Base-by-base conservation (phyloP, 345 rosid genomes). In the Boechera retrofracta region DNA sequence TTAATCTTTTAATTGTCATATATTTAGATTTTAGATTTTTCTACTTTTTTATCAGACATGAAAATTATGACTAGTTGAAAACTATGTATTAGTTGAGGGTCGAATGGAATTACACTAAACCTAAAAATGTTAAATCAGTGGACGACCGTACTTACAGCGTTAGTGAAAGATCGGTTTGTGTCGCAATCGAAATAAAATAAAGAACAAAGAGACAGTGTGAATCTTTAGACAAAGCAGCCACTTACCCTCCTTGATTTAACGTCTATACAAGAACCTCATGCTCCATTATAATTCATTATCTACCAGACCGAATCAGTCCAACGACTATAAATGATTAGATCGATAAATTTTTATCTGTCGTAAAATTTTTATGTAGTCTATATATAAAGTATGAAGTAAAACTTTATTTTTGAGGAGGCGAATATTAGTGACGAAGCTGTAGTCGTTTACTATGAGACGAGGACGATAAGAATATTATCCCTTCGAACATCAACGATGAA, bases 221-320 rank as follows among this genome's bases (percentile, higher is more conserved):
- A 77, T 77, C 80, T 77, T 77, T 69, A 77, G 57, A 77, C 80
- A 77, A 77, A 70, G 75, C 48, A 76, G 55, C 64, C 80, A 76
- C 80, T 76, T 76, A 67, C 47, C n/a, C 57, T n/a, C 33, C 5
- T 36, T 69, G 74, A 76, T 76, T 69, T 67, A 75, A 76, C 75
- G 16, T 61, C 54, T 42, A 61, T 42, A 59, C 54, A 75, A 76
- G 80, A 76, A 76, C 69, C 75, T 53, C 56, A 76, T 76, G 69
- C 80, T 76, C 69, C 77, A 66, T 65, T 66, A 72, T 58, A 31
- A 38, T 11, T 70, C 24, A 38, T 47, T 26, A 67, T 45, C 24
- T 69, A 59, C 44, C n/a, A 48, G 41, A 58, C 31, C 69, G 55
- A 68, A 76, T 76, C 68, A 39, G 29, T 76, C 55, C 59, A 10